These are phyloP conservation scores for Epichloe gansuensis DNA, from an alignment of 2,329 filamentous ascomycete species.

Conservation along the genomic window DNA sequence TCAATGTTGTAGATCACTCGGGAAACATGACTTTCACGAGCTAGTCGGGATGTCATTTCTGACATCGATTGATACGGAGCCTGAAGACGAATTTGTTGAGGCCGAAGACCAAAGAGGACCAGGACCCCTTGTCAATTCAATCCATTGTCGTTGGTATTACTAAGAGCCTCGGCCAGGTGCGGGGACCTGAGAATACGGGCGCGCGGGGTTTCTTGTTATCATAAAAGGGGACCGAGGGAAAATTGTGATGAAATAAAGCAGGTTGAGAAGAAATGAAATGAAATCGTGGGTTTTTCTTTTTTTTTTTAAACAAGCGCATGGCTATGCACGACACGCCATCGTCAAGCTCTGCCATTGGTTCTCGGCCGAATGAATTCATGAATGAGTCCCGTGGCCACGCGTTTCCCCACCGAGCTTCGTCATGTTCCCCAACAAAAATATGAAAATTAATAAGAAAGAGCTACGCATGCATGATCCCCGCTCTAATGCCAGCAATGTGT, in stretches of 20 bases:
- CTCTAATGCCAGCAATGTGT: not conserved
- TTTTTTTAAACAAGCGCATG: not conserved
- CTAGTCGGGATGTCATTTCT: slow-evolving; percentile 11
- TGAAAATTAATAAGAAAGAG: not conserved
- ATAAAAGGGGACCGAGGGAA: too few relatives aligned
- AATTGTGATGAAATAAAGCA: too few relatives aligned
- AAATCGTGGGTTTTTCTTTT: too few relatives aligned
- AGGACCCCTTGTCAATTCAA: not conserved
- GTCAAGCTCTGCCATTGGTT: not conserved
- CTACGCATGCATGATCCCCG: not conserved
- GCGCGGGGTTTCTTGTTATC: not conserved
- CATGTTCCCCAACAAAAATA: slow-evolving; percentile 4
- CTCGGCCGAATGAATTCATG: not conserved
- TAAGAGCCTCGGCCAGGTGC: not conserved
- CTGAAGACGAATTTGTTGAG: slow-evolving; percentile 7
- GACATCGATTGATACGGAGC: too few relatives aligned
- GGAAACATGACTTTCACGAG: not conserved
- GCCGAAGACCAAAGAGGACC: not conserved
- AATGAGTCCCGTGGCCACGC: not conserved
- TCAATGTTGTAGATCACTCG: too few relatives aligned
- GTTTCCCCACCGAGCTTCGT: not conserved
- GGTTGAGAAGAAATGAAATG: too few relatives aligned
- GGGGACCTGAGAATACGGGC: not conserved
- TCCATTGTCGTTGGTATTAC: not conserved
- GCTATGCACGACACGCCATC: not conserved